These are phyloP conservation scores for Penicillium hesseltinei DNA, from an alignment of 2,329 filamentous ascomycete species.

Conservation along the genomic window DNA sequence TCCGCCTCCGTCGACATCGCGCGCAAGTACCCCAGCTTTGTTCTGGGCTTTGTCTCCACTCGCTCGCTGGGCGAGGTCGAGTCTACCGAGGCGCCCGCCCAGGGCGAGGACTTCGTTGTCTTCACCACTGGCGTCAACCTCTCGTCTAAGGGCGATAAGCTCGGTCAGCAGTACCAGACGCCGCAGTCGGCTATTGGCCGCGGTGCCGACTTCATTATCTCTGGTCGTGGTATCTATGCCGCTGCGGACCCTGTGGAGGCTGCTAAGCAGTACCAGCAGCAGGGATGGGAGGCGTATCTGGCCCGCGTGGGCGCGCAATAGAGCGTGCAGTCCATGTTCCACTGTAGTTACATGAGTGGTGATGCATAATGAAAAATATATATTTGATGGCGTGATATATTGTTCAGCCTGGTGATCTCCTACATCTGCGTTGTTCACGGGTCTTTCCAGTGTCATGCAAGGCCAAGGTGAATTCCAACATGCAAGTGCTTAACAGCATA, in stretches of 20 bases:
- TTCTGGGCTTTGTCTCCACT: constrained; percentile 49
- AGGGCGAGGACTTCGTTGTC: constrained; percentile 48
- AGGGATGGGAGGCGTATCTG: constrained; percentile 49
- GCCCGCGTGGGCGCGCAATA: constrained; percentile 34
- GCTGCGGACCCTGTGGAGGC: constrained; percentile 46
- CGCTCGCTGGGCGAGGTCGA: constrained; percentile 39
- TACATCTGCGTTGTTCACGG: background rate
- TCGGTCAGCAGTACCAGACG: constrained; percentile 51
- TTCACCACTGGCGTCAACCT: constrained; percentile 51
- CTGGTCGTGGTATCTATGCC: constrained; percentile 48
- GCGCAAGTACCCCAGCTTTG: constrained; percentile 44
- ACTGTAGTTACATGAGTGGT: background rate
- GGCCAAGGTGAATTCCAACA: background rate
- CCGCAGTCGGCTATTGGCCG: constrained; percentile 45
- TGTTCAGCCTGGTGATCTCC: background rate
- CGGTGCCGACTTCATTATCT: constrained; percentile 50
- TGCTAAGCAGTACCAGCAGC: constrained; percentile 44
- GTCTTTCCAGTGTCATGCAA: background rate
- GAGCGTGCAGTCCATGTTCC: background rate
- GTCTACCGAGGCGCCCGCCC: constrained; percentile 25
- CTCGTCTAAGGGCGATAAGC: constrained; percentile 47
- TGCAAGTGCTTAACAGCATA: background rate
- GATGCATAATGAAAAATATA: constrained; percentile 8
- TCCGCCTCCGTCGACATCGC: constrained; percentile 48
- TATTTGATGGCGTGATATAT: background rate